Percentiles rank a stretch among this genome's conserved stretches.
Conservation (phyloP, 495 filamentous ascomycete genomes). For the Lasiosphaeriaceae sp. region DNA sequence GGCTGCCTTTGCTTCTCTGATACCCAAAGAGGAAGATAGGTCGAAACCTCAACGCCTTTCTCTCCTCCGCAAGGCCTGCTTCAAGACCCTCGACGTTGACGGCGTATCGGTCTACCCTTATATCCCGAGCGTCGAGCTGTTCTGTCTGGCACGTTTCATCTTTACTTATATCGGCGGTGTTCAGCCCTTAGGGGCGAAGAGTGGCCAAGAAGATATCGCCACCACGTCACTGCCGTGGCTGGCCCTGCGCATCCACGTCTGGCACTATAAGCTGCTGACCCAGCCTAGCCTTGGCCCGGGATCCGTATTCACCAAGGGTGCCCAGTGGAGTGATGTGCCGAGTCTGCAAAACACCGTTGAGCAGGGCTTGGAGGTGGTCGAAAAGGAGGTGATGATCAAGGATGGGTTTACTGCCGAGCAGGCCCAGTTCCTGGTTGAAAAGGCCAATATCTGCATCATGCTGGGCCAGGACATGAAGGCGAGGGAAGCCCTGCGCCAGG, state of each 20-base stretch:
- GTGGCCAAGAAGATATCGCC: slow-evolving; percentile 1
- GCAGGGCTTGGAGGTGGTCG: slow-evolving; percentile 41
- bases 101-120: slow-evolving; percentile 83
- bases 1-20: background rate
- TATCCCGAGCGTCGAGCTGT: slow-evolving; percentile 76
- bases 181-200: background rate
- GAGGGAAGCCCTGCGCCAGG: slow-evolving; percentile 61
- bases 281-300: slow-evolving; percentile 61
- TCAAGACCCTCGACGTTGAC: slow-evolving; percentile 68
- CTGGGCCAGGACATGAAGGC: slow-evolving; percentile 79
- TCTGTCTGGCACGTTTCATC: slow-evolving; percentile 69
- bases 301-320: slow-evolving; percentile 36
- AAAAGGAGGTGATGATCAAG: slow-evolving; percentile 28
- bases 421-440: slow-evolving; percentile 71
- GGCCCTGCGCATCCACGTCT: slow-evolving; percentile 69
- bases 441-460: slow-evolving; percentile 78
- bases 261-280: slow-evolving; percentile 83
- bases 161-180: slow-evolving; percentile 34
- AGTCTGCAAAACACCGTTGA: slow-evolving; percentile 48
- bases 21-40: no score
- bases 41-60: background rate
- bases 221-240: slow-evolving; percentile 40
- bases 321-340: slow-evolving; percentile 48
- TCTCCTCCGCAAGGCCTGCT: slow-evolving; percentile 33
- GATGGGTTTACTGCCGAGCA: slow-evolving; percentile 32